These are phyloP conservation scores for Fragaria iinumae DNA, from an alignment of 306 rosid genomes.

Conservation along the genomic window DNA sequence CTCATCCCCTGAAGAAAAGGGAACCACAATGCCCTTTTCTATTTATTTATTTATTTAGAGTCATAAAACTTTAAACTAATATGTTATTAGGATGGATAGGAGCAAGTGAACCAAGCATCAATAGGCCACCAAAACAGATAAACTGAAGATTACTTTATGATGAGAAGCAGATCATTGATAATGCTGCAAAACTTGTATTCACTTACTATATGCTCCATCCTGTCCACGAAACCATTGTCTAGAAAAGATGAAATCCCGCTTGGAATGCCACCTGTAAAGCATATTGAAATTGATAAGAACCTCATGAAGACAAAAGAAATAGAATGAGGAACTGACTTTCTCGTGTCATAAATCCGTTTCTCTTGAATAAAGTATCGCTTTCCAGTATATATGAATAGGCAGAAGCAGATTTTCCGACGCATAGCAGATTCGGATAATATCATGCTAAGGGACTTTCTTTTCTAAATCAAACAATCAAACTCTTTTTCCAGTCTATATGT, in stretches of 20 bases:
- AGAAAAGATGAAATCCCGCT: slow-evolving; percentile 85
- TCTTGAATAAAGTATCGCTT: background rate
- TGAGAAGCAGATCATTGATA: slow-evolving; percentile 6
- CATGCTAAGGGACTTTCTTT: background rate
- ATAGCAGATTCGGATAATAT: background rate
- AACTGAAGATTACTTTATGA: background rate
- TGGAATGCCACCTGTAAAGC: slow-evolving; percentile 77
- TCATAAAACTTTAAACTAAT: background rate
- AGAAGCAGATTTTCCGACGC: background rate
- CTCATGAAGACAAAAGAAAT: slow-evolving; percentile 13
- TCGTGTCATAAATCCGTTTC: background rate
- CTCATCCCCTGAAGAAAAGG: background rate
- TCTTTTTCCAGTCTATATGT: background rate
- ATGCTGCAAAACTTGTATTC: slow-evolving; percentile 1
- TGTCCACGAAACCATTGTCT: slow-evolving; percentile 95
- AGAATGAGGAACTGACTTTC: background rate
- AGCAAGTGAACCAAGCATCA: background rate
- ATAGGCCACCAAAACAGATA: background rate
- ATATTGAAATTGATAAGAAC: background rate
- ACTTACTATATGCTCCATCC: slow-evolving; percentile 94
- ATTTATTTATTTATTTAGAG: background rate
- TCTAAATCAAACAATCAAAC: background rate
- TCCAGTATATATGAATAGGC: background rate
- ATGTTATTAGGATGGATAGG: background rate
- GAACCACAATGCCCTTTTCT: background rate